Evolutionary conservation across 805 yeast species (phyloP).

Genomic region (Zygoascus tannicola): DNA sequence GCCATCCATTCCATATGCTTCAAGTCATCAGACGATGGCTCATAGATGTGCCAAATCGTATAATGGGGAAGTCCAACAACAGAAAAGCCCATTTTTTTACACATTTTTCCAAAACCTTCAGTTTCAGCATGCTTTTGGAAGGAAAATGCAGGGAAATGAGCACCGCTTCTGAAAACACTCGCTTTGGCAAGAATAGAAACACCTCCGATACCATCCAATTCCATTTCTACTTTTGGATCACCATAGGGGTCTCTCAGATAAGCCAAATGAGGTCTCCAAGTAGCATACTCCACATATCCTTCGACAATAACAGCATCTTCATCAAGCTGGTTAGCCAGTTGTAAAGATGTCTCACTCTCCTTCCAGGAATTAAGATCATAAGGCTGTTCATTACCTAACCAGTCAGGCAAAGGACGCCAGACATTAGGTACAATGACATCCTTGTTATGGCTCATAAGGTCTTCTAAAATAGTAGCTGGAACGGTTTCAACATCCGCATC

Average conservation of each 20-base stretch:
- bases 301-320: slow-evolving; percentile 97
- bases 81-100: slow-evolving; percentile 75
- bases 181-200: slow-evolving; percentile 89
- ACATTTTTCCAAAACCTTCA: slow-evolving; percentile 91
- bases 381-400: slow-evolving; percentile 84
- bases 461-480: slow-evolving; percentile 80
- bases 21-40: slow-evolving; percentile 89
- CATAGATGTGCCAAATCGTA: slow-evolving; percentile 95
- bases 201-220: slow-evolving; percentile 94
- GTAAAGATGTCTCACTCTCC: slow-evolving; percentile 65
- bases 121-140: slow-evolving; percentile 96
- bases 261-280: slow-evolving; percentile 97
- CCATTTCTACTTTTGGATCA: slow-evolving; percentile 78
- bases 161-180: slow-evolving; percentile 73
- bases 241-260: slow-evolving; percentile 92
- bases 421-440: slow-evolving; percentile 96
- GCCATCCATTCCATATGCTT: slow-evolving; percentile 50
- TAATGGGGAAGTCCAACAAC: slow-evolving; percentile 94
- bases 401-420: slow-evolving; percentile 94
- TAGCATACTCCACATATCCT: slow-evolving; percentile 94
- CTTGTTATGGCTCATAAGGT: slow-evolving; percentile 83
- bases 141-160: slow-evolving; percentile 94
- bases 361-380: slow-evolving; percentile 96
- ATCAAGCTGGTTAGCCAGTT: slow-evolving; percentile 44
- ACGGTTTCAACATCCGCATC: slow-evolving; percentile 96